phyloP scores from a whole-genome alignment of 192 early-diverging fungal species.

The Podila clonocystis region DNA sequence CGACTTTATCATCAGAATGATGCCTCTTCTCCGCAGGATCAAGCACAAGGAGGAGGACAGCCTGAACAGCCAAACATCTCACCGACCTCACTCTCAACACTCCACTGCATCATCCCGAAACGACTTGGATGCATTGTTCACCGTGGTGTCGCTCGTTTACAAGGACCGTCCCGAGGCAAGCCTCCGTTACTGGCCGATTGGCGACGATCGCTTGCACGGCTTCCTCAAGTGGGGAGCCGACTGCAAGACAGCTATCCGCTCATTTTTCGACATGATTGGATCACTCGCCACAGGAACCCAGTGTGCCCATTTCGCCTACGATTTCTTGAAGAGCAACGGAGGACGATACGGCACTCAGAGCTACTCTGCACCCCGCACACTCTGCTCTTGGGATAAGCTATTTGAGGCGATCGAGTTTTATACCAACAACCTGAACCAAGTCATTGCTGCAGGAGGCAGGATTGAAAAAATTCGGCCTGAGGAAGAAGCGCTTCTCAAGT shows the following conservation, averaged over 20 bases:
- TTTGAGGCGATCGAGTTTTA: constrained; percentile 82
- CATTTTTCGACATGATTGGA: constrained; percentile 85
- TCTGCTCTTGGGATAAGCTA: constrained; percentile 84
- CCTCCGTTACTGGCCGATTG: constrained; percentile 71
- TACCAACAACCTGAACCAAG: constrained; percentile 58
- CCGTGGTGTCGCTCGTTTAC: constrained; percentile 79
- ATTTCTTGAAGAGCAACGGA: constrained; percentile 54
- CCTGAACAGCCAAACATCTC: constrained; percentile 14
- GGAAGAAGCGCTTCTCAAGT: constrained; percentile 77
- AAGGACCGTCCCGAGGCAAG: constrained; percentile 78
- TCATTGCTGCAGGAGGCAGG: constrained; percentile 31
- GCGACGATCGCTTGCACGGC: constrained; percentile 63
- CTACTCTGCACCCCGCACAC: constrained; percentile 47
- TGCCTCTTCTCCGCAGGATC: constrained; percentile 65
- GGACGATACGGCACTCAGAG: constrained; percentile 46
- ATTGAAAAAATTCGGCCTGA: constrained; percentile 71
- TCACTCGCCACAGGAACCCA: constrained; percentile 82
- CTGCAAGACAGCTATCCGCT: constrained; percentile 68
- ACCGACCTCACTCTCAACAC: constrained; percentile 30
- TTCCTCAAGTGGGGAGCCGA: constrained; percentile 74
- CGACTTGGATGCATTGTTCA: constrained; percentile 77
- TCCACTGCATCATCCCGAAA: constrained; percentile 12
- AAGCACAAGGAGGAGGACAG: constrained; percentile 77
- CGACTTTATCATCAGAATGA: constrained; percentile 67
- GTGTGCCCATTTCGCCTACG: constrained; percentile 57